These are phyloP conservation scores for Malus orientalis DNA, from an alignment of 306 rosid genomes.

Conservation along the genomic window DNA sequence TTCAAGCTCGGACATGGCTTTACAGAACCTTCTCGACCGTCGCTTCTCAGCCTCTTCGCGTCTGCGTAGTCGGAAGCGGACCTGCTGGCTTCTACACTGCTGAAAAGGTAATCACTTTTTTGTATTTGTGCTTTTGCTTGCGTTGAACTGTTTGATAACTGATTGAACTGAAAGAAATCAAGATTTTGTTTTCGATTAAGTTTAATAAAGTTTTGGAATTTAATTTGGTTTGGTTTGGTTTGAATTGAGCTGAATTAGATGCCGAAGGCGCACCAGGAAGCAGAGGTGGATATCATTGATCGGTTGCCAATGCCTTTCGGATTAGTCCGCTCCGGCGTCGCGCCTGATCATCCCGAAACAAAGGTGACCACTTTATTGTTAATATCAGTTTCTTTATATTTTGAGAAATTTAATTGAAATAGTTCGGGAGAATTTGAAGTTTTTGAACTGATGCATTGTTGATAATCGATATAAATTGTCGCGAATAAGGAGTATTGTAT, in stretches of 20 bases:
- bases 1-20: conserved; percentile 30
- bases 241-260: conserved; percentile 34
- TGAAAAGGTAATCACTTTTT: conserved; percentile 44
- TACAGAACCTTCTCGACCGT: conserved; percentile 46
- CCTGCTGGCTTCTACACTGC: conserved; percentile 92
- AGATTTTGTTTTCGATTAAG: too few species aligned
- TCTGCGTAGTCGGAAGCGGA: conserved; percentile 91
- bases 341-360: conserved; percentile 98
- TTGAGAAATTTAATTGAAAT: background rate
- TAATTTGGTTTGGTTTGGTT: background rate
- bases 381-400: background rate
- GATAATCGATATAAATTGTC: background rate
- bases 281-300: conserved; percentile 75
- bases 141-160: background rate
- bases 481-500: background rate
- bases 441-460: background rate
- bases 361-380: conserved; percentile 34
- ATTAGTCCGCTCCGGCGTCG: conserved; percentile 84
- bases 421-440: background rate
- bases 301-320: conserved; percentile 87
- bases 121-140: background rate
- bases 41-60: conserved; percentile 41
- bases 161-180: background rate
- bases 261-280: conserved; percentile 60
- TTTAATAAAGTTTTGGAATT: background rate